A percentile compares a stretch with the other conserved stretches of the same genome.
Evolutionary conservation across 2,329 filamentous ascomycete genomes (phyloP).

Genomic region (Polychaeton citri): DNA sequence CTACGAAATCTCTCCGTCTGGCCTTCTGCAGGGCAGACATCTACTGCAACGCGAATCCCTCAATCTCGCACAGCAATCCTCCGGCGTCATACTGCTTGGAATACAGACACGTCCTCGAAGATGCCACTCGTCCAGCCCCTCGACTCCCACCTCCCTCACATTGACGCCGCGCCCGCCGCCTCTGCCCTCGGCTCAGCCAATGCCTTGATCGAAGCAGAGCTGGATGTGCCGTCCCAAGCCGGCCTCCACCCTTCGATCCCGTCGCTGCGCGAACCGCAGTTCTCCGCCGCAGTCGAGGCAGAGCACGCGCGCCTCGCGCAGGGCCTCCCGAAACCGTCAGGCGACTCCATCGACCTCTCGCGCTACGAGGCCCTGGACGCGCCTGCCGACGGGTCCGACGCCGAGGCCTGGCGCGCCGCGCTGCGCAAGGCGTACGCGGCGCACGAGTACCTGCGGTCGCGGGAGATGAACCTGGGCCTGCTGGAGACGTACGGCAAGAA

Average conservation of each 20-base stretch:
- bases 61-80: too few relatives aligned
- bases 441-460: conserved; percentile 42
- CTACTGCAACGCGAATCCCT: too few relatives aligned
- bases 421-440: conserved; percentile 45
- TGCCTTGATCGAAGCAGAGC: conserved; percentile 56
- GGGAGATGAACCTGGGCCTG: conserved; percentile 52
- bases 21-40: too few relatives aligned
- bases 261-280: conserved; percentile 37
- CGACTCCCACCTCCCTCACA: conserved; percentile 50
- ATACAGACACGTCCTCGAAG: too few relatives aligned
- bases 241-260: conserved; percentile 48
- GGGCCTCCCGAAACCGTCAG: conserved; percentile 35
- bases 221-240: conserved; percentile 34
- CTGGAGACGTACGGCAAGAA: conserved; percentile 76
- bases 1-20: too few relatives aligned
- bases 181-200: conserved; percentile 52
- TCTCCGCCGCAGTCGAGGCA: conserved; percentile 51
- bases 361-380: conserved; percentile 72
- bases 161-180: conserved; percentile 59
- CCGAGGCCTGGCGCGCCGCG: conserved; percentile 36
- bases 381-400: conserved; percentile 28
- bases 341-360: conserved; percentile 55
- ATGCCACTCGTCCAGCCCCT: neutral
- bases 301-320: conserved; percentile 56
- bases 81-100: too few relatives aligned